phyloP scores from a whole-genome alignment of 345 rosid species.

The Arabidopsis suecica region DNA sequence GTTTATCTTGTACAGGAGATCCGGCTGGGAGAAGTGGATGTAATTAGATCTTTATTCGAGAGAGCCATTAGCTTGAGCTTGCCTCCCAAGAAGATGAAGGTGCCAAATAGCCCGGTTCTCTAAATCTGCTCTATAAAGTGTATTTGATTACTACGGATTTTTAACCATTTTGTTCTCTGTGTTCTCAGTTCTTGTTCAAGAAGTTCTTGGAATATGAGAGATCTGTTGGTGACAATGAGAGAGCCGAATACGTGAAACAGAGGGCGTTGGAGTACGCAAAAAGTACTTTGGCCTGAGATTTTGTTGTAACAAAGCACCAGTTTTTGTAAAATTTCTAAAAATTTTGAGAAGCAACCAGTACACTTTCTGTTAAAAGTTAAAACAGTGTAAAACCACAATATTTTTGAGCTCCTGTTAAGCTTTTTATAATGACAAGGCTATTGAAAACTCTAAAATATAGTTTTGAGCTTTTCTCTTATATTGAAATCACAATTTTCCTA shows the following conservation, averaged over 20 bases:
- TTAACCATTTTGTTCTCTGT: constrained; percentile 13
- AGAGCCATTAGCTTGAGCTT: constrained; percentile 89
- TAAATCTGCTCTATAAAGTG: background rate
- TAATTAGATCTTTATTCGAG: constrained; percentile 75
- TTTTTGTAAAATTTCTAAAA: constrained; percentile 21
- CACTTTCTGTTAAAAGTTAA: background rate
- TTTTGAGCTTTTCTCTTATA: background rate
- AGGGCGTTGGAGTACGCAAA: constrained; percentile 89
- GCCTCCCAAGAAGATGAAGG: constrained; percentile 87
- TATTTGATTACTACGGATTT: background rate
- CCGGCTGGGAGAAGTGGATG: constrained; percentile 71
- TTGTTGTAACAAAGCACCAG: constrained; percentile 28
- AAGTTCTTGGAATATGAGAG: constrained; percentile 84
- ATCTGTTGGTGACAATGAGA: constrained; percentile 61
- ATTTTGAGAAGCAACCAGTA: constrained; percentile 21
- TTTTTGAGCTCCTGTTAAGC: background rate
- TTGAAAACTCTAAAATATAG: background rate
- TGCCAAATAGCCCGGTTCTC: constrained; percentile 35
- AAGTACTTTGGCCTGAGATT: constrained; percentile 47
- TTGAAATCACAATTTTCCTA: background rate
- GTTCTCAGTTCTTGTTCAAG: constrained; percentile 84
- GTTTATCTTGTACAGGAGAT: constrained; percentile 64
- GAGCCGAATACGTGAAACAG: constrained; percentile 69
- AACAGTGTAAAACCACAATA: constrained; percentile 4
- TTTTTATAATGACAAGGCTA: background rate